These are phyloP conservation scores for Coniochaeta sp. DNA, from an alignment of 2,329 filamentous ascomycete species.

Conservation along the genomic window DNA sequence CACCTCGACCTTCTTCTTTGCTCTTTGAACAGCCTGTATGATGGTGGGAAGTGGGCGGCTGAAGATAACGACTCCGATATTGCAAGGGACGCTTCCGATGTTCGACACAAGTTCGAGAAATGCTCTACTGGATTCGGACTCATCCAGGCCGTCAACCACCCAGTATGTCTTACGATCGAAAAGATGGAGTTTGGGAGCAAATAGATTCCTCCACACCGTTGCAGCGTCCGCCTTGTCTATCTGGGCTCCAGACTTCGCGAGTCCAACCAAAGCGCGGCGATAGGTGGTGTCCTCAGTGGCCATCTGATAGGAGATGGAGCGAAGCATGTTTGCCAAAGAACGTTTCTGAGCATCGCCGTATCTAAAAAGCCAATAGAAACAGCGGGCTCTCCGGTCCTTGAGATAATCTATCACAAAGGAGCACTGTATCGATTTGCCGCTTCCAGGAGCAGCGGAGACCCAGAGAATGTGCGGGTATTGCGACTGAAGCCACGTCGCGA, in stretches of 20 bases:
- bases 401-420: conserved; percentile 10
- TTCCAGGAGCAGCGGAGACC: conserved; percentile 7
- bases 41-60: conserved; percentile 7
- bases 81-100: conserved; percentile 16
- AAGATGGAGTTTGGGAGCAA: neutral
- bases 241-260: conserved; percentile 2
- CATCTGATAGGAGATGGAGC: conserved; percentile 9
- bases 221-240: neutral
- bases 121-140: conserved; percentile 19
- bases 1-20: conserved; percentile 1
- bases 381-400: neutral
- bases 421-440: conserved; percentile 8
- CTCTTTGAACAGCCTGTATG: conserved; percentile 6
- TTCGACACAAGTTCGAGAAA: conserved; percentile 20
- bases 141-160: conserved; percentile 31
- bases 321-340: conserved; percentile 7
- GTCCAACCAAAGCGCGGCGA: neutral
- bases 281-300: conserved; percentile 1
- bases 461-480: conserved; percentile 3
- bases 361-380: conserved; percentile 9
- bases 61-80: conserved; percentile 4
- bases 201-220: conserved; percentile 3
- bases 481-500: conserved; percentile 3
- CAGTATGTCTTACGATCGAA: conserved; percentile 22
- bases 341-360: conserved; percentile 7